Conservation (phyloP, 2,329 filamentous ascomycete species). For the Cladophialophora exuberans region DNA sequence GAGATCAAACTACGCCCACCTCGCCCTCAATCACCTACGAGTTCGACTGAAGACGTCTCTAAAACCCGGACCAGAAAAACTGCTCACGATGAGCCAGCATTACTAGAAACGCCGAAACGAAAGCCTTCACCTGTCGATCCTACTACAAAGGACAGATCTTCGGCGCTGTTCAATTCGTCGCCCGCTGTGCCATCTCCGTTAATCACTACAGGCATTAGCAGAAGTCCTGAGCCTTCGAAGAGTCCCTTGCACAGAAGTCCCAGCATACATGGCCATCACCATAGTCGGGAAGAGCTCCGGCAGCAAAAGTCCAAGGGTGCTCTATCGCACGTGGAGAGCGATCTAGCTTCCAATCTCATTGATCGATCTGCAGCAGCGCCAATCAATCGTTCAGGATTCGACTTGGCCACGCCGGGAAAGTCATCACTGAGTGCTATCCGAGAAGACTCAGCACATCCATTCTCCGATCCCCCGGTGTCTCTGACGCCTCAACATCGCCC, state of each 20-base stretch:
- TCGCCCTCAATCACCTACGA: constrained; percentile 33
- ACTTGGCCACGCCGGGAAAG: constrained; percentile 41
- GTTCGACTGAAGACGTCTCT: constrained; percentile 32
- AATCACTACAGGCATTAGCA: constrained; percentile 1
- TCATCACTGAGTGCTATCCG: constrained; percentile 55
- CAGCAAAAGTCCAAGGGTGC: constrained; percentile 9
- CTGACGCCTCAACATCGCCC: constrained; percentile 42
- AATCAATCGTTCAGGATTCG: constrained; percentile 42
- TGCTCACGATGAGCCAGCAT: constrained; percentile 2
- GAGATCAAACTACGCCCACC: constrained; percentile 23
- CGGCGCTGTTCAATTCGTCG: constrained; percentile 50
- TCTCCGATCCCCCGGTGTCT: not conserved
- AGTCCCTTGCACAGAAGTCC: constrained; percentile 34
- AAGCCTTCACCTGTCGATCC: constrained; percentile 45
- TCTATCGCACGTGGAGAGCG: constrained; percentile 7
- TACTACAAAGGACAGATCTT: constrained; percentile 50
- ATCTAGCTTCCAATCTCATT: constrained; percentile 29
- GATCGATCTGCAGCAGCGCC: constrained; percentile 21
- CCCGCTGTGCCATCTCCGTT: constrained; percentile 37
- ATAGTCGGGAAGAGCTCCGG: constrained; percentile 31
- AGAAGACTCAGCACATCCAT: constrained; percentile 39
- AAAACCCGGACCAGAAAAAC: constrained; percentile 3
- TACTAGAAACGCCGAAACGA: constrained; percentile 25
- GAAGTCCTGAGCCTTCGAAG: constrained; percentile 18
- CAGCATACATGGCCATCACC: constrained; percentile 43